Base-by-base conservation (phyloP, 1,284 basidiomycete genomes). In the Filobasidium uniguttulatum region DNA sequence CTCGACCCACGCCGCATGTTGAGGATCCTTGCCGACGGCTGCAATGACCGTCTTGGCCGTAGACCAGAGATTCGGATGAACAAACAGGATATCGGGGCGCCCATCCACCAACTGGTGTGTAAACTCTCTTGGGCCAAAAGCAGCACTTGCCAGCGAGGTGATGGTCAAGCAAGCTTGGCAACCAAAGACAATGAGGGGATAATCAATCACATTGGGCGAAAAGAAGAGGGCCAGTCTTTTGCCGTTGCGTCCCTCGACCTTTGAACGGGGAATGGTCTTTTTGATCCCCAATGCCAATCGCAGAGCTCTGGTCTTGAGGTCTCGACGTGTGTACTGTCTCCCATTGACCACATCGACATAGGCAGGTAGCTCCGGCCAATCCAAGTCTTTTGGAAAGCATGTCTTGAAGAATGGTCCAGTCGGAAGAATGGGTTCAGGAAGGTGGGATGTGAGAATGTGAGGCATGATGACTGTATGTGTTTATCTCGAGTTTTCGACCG, bases 181-280 rank as follows among this genome's bases (percentile, higher is more conserved):
- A 2, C 78, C 82, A 38, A 77, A 75, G 5, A 80, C 60, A 15
- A 77, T 73, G 38, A 80, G 69, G 0, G 81, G 79, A 75, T 78
- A 85, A 26, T 72, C 70, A 33, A 85, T 59, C n/a, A 71, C 75
- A 63, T 85, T 85, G 8, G 69, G 57, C 8, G 65, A 60, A 55
- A 67, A 71, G 22, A 53, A 43, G 3, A 53, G 28, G 17, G 36
- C 51, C 3, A 52, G 59, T 17, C 20, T 28, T 34, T 46, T 49
- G n/a, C n/a, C n/a, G n/a, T n/a, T n/a, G n/a, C n/a, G n/a, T n/a
- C n/a, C n/a, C 37, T 22, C 31, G 38, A 15, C n/a, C 20, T 7
- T 36, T 33, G 30, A 45, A 17, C 12, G 22, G 9, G 45, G 10
- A n/a, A 44, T 10, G 46, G 45, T 5, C 10, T 20, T 45, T 8